Evolutionary conservation across 1,284 basidiomycete genomes (phyloP).

Genomic region (Marasmius tenuissimus): DNA sequence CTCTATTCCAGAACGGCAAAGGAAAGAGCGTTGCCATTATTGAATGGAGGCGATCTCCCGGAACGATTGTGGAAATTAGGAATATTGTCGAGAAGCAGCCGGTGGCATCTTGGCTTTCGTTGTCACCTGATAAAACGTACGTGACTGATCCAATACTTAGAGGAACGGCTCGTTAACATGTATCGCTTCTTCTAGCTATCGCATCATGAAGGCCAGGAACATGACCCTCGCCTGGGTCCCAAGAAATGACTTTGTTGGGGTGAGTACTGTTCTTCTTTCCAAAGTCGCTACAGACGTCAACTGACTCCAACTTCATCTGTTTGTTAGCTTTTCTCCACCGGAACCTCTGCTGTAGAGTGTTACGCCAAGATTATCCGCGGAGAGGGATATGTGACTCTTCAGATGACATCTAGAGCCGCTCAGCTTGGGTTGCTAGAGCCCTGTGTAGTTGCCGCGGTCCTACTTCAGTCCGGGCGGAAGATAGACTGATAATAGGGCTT

Average conservation of each 20-base stretch:
- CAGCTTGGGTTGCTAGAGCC: constrained; percentile 44
- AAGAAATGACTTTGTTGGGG: constrained; percentile 37
- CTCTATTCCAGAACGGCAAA: background rate
- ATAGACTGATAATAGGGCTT: constrained; percentile 36
- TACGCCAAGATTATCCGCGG: constrained; percentile 41
- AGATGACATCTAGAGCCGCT: constrained; percentile 45
- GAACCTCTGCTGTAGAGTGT: constrained; percentile 29
- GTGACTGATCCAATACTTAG: background rate
- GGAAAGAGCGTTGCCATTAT: constrained; percentile 9
- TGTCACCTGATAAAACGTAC: constrained; percentile 24
- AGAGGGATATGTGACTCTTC: constrained; percentile 37
- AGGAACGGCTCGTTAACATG: background rate
- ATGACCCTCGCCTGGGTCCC: constrained; percentile 39
- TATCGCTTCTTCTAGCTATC: constrained; percentile 27
- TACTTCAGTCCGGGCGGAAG: constrained; percentile 49
- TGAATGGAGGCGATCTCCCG: constrained; percentile 25
- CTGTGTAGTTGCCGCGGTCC: constrained; percentile 41
- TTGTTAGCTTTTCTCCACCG: constrained; percentile 37
- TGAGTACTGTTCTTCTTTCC: constrained; percentile 19
- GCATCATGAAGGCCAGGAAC: constrained; percentile 37
- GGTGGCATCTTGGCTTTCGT: constrained; percentile 22
- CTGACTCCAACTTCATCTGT: constrained; percentile 5
- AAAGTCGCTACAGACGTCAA: background rate
- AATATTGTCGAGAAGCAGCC: constrained; percentile 22
- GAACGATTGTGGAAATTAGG: constrained; percentile 21